These are phyloP conservation scores for Xylaria sp. DNA, from an alignment of 2,329 filamentous ascomycete genomes.

Conservation along the genomic window DNA sequence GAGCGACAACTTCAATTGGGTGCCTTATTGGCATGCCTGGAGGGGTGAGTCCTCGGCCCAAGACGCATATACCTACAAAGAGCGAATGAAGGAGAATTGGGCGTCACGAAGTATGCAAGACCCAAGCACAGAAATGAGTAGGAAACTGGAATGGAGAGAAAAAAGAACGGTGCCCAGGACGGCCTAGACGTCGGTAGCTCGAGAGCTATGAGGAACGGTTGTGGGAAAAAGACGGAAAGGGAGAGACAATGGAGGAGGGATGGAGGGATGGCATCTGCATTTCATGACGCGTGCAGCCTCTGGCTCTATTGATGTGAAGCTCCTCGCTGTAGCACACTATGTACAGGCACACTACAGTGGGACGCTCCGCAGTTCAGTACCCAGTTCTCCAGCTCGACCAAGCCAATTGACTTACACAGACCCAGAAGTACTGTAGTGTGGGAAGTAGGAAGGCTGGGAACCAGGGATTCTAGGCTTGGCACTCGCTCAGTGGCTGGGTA, in stretches of 20 bases:
- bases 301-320: constrained; percentile 28
- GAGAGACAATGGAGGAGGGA: constrained; percentile 2
- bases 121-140: constrained; percentile 5
- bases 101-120: constrained; percentile 15
- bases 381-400: neutral
- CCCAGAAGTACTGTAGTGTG: neutral
- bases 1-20: constrained; percentile 5
- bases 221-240: constrained; percentile 1
- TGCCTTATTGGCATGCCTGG: constrained; percentile 26
- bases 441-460: constrained; percentile 17
- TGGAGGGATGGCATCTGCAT: constrained; percentile 18
- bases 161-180: constrained; percentile 11
- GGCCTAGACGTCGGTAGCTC: constrained; percentile 8
- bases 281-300: constrained; percentile 31
- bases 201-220: constrained; percentile 12
- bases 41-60: neutral
- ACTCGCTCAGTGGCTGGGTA: constrained; percentile 34
- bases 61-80: constrained; percentile 1
- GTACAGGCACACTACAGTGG: neutral
- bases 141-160: constrained; percentile 6
- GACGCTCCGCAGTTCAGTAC: too few species aligned
- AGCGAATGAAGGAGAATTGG: constrained; percentile 7
- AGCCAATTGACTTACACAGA: constrained; percentile 34
- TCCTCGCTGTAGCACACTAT: constrained; percentile 13
- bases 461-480: constrained; percentile 1